A percentile compares a stretch with the other conserved stretches of the same genome.
These are phyloP conservation scores for Mycena venus DNA, from an alignment of 768 basidiomycete genomes.

Conservation along the genomic window DNA sequence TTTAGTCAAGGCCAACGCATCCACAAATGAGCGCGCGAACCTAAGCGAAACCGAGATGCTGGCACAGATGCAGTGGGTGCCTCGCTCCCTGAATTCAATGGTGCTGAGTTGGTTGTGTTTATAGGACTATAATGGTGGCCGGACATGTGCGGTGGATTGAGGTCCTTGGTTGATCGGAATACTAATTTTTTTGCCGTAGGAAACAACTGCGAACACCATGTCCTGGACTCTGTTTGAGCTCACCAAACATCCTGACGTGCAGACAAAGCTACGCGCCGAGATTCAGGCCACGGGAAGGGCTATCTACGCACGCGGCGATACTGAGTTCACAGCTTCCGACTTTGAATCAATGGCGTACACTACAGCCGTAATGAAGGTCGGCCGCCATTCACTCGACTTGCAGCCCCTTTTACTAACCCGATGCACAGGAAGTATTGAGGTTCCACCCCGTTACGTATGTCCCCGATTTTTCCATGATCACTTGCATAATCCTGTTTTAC, in stretches of 20 bases:
- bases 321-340: conserved; percentile 60
- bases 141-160: too few relatives aligned
- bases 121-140: conserved; percentile 22
- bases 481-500: too few relatives aligned
- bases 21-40: conserved; percentile 29
- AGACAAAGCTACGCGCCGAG: too few relatives aligned
- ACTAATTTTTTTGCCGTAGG: conserved; percentile 47
- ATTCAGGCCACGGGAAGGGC: conserved; percentile 54
- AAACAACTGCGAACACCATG: conserved; percentile 71
- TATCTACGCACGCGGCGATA: conserved; percentile 51
- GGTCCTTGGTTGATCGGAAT: too few relatives aligned
- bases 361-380: conserved; percentile 62
- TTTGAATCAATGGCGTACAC: conserved; percentile 65
- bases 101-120: neutral
- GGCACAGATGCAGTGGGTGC: conserved; percentile 53
- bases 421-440: conserved; percentile 62
- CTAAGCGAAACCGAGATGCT: conserved; percentile 42
- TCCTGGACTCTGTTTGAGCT: conserved; percentile 78
- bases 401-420: neutral
- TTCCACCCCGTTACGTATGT: conserved; percentile 64
- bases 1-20: conserved; percentile 39
- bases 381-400: neutral
- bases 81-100: neutral
- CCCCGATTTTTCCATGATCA: too few relatives aligned
- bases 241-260: conserved; percentile 68